Percentiles rank a stretch among this genome's conserved stretches.
Conservation (phyloP, 768 basidiomycete species). For the Termitomyces bulborhizus region DNA sequence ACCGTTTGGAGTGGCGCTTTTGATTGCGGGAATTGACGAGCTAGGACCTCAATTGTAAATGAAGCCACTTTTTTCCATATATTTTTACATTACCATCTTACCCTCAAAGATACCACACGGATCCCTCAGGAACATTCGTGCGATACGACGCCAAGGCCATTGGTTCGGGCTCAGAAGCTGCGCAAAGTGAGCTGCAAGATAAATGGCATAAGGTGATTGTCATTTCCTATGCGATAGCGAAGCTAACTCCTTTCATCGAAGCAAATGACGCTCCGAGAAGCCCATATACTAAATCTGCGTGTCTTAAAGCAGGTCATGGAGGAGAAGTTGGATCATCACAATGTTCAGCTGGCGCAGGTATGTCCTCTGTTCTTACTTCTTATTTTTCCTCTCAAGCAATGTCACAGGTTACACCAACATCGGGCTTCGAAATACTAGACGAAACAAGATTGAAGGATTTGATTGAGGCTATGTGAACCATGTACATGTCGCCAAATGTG, state of each 20-base stretch:
- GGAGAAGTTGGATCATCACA: constrained; percentile 98
- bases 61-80: neutral
- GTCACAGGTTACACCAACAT: constrained; percentile 65
- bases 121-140: constrained; percentile 96
- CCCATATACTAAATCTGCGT: constrained; percentile 77
- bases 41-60: constrained; percentile 91
- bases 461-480: constrained; percentile 73
- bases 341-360: constrained; percentile 95
- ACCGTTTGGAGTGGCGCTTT: constrained; percentile 94
- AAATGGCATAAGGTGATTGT: constrained; percentile 86
- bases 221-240: neutral
- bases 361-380: constrained; percentile 20
- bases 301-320: constrained; percentile 99
- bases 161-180: constrained; percentile 95
- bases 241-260: constrained; percentile 22
- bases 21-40: constrained; percentile 98
- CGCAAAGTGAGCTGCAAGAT: constrained; percentile 94
- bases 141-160: constrained; percentile 98
- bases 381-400: neutral
- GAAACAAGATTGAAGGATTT: constrained; percentile 77
- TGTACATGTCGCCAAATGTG: neutral
- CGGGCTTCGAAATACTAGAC: constrained; percentile 87
- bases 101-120: constrained; percentile 83
- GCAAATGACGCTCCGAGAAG: constrained; percentile 90
- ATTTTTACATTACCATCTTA: neutral